Evolutionary conservation across 169 alveolate genomes (phyloP), one percentile per base, ranked within the genome.

Genomic region (Eimeria mitis): DNA sequence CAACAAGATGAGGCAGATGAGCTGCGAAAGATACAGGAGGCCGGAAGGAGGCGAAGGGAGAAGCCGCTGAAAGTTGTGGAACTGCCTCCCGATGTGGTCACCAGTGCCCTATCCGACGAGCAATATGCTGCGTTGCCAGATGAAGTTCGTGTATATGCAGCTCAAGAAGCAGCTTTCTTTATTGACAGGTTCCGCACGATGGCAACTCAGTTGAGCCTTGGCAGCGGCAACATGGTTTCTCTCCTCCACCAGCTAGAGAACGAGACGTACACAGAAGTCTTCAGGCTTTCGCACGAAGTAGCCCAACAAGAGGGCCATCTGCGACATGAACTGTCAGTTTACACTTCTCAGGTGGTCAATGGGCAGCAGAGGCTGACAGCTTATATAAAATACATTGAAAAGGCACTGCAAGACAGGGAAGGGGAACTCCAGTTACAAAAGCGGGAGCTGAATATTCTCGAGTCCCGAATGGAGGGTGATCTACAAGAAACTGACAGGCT

Each of bases 221-320:
- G 90, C 56, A 56, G 75, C 76, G 90, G 90, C 47, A 40, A 28
- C 81, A 40, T 89, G n/a, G 89, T 47, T 59, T 37, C 89, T 42
- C 89, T 52, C 9, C 79, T 89, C 6, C 95, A 89, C 34, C 89
- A 89, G 65, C 42, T 73, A 6, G 95, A 89, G 89, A 89, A n/a
- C 63, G 85, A 89, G 49, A 16, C 68, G 23, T 75, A 68, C 81
- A 54, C 84, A 25, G 75, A 89, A 56, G 42, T 89, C 23, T 56
- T 81, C 68, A 56, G 49, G 59, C 95, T 73, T 56, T 79, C 89
- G n/a, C 84, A 71, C 42, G 95, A 89, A 25, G 95, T 75, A 81
- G 68, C 84, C 79, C 95, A 89, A 68, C 95, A 89, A 73, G 95
- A 89, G 52, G 95, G 75, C 47, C 95, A 75, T 40, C 95, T 89